These are phyloP conservation scores for Triadica sebifera DNA, from an alignment of 345 rosid genomes.

Conservation along the genomic window DNA sequence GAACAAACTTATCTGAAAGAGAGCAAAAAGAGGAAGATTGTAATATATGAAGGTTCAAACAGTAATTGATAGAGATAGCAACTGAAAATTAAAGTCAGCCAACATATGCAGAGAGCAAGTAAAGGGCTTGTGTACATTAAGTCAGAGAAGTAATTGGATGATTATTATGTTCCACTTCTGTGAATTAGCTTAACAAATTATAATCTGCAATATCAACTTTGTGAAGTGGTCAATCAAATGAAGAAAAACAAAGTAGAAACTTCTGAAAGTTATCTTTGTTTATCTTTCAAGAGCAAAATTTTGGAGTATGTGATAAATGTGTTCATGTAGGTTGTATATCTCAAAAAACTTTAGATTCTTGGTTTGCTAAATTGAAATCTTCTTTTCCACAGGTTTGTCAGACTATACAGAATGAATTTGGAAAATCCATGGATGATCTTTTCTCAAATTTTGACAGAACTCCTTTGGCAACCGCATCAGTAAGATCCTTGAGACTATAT, in stretches of 20 bases:
- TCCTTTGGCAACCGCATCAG: constrained; percentile 96
- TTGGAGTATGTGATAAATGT: background rate
- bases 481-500: constrained; percentile 34
- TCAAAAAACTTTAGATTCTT: background rate
- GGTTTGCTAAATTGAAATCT: constrained; percentile 6
- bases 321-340: constrained; percentile 3
- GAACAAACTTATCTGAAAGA: background rate
- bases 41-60: background rate
- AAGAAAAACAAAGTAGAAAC: background rate
- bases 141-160: background rate
- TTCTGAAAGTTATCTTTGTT: background rate
- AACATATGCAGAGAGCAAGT: background rate
- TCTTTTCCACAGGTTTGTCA: constrained; percentile 61
- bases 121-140: background rate
- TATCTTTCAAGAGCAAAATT: background rate
- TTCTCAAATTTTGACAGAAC: constrained; percentile 54
- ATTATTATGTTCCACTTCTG: background rate
- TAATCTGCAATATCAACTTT: background rate
- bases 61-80: background rate
- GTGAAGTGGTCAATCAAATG: background rate
- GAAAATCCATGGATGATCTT: constrained; percentile 58
- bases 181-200: background rate
- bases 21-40: background rate
- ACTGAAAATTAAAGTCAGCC: background rate
- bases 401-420: constrained; percentile 69